Evolutionary conservation across 805 yeast species (phyloP).

Genomic region (Ogataea trehaloabstinens): DNA sequence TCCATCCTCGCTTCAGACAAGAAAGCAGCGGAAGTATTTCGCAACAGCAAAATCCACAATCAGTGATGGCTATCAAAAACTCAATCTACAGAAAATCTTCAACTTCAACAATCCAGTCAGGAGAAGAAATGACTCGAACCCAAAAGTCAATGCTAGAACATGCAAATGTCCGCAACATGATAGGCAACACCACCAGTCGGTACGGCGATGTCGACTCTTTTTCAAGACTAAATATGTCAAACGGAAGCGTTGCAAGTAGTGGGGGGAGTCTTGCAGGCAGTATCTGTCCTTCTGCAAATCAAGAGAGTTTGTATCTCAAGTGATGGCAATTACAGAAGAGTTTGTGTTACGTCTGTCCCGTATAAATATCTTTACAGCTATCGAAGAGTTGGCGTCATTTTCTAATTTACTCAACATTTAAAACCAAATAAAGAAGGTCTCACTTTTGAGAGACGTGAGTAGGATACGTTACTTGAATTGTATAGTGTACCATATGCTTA

Average conservation of each 20-base stretch:
- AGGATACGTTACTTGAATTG: too few relatives aligned
- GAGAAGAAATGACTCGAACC: constrained; percentile 17
- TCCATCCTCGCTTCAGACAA: constrained; percentile 20
- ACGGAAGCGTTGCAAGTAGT: constrained; percentile 18
- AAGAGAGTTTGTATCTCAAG: constrained; percentile 7
- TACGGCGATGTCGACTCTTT: constrained; percentile 21
- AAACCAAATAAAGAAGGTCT: too few relatives aligned
- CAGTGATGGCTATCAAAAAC: constrained; percentile 18
- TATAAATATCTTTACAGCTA: too few relatives aligned
- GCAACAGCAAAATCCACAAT: constrained; percentile 8
- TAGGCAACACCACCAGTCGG: constrained; percentile 21
- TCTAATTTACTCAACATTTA: too few relatives aligned
- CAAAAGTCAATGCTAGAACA: constrained; percentile 17
- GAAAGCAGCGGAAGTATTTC: constrained; percentile 7
- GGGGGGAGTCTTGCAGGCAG: constrained; percentile 16
- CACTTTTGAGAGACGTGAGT: too few relatives aligned
- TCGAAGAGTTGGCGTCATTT: too few relatives aligned
- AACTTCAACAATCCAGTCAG: constrained; percentile 21
- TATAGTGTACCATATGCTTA: too few relatives aligned
- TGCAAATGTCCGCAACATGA: constrained; percentile 21
- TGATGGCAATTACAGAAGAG: too few relatives aligned
- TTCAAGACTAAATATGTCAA: constrained; percentile 15
- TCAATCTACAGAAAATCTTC: constrained; percentile 21
- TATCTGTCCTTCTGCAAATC: constrained; percentile 11
- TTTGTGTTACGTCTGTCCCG: too few relatives aligned